phyloP scores from a whole-genome alignment of 148 eudicot genomes.

The Vaccinium myrtillus region DNA sequence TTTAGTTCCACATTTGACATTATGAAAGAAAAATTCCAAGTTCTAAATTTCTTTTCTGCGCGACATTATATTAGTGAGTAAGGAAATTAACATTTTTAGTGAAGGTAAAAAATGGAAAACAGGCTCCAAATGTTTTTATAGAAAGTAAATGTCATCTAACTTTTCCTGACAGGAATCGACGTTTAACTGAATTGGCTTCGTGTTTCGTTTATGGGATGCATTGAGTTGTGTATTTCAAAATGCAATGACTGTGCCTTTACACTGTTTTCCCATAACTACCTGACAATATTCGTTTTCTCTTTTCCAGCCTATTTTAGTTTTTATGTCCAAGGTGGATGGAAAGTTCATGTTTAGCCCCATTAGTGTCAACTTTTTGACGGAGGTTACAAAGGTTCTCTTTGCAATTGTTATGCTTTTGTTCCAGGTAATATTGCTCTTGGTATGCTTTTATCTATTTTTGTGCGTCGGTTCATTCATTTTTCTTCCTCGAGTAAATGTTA shows the following conservation, averaged over 20 bases:
- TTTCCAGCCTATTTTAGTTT: constrained; percentile 30
- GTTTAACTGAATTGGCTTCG: neutral
- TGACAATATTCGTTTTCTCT: neutral
- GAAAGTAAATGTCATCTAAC: neutral
- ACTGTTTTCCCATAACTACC: constrained; percentile 1
- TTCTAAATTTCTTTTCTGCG: neutral
- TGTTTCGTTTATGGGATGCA: neutral
- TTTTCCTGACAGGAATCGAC: neutral
- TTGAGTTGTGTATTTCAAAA: neutral
- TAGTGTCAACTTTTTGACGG: constrained; percentile 31
- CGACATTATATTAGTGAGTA: neutral
- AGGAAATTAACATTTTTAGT: neutral
- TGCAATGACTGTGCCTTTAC: constrained; percentile 5
- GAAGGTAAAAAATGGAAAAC: neutral
- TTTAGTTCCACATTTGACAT: neutral
- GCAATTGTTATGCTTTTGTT: constrained; percentile 28
- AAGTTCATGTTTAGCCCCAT: constrained; percentile 29
- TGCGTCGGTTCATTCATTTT: neutral
- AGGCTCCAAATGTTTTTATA: neutral
- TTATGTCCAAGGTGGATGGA: constrained; percentile 33
- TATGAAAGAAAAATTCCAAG: neutral
- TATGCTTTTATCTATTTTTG: neutral
- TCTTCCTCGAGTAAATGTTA: neutral
- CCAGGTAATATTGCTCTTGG: constrained; percentile 19
- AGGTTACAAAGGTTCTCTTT: constrained; percentile 26